Evolutionary conservation across 345 rosid species (phyloP), one percentile per base, ranked within the genome.

Genomic region (Streptanthus diversifolius): DNA sequence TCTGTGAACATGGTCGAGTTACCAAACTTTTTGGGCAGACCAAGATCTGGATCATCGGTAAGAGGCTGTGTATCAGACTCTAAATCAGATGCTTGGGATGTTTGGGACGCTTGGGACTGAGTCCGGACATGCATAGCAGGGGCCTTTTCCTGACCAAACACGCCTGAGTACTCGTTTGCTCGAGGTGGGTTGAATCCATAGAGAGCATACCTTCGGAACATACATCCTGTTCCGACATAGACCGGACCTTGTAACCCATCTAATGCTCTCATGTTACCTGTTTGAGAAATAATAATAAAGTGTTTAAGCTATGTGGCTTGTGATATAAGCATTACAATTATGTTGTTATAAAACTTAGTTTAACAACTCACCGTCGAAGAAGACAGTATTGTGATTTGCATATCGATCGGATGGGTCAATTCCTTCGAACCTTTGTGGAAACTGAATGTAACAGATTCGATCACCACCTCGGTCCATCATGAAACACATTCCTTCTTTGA

Each of bases 401-500:
- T 92, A 90, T 63, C 98, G 83, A 81, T 92, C 96, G 0, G 98
- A 92, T 0, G 98, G 98, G 70, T 92, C 98, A n/a, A 92, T 83
- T 69, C 98, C 98, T 84, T 92, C 98, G 25, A 92, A 92, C 71
- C 98, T 71, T 75, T 92, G 96, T 1, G 98, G 98, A 74, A 92
- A 92, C 71, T 92, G 98, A 36, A 92, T 83, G 84, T 87, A 92
- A 82, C 98, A 90, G 18, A 92, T 78, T 13, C 98, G 80, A 37
- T 92, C 97, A 5, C 98, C 98, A 0, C 98, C 97, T 2, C 98
- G 93, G 68, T 92, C 98, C 98, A 92, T 92, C 98, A 92, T 92
- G 77, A 92, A 92, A 74, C 98, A 92, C 87, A 92, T 90, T 17
- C 96, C 98, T 57, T 92, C 98, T 68, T 72, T 87, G 76, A 92